Percentiles rank a stretch among this genome's conserved stretches.
phyloP scores from a whole-genome alignment of 2,329 filamentous ascomycete genomes.

The Cyphellophora attinorum region DNA sequence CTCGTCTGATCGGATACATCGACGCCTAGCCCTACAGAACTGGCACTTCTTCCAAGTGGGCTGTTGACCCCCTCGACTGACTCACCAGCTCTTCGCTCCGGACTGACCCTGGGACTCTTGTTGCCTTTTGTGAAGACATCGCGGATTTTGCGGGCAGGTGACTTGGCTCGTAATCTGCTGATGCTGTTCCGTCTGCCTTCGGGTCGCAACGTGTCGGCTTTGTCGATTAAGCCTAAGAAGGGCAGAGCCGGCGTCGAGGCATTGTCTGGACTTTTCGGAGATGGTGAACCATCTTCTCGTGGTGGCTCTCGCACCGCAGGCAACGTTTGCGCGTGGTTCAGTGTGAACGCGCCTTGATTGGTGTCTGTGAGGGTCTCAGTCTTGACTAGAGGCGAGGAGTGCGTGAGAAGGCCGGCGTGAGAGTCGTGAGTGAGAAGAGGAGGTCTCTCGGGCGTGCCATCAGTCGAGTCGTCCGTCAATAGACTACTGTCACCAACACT shows the following conservation, averaged over 20 bases:
- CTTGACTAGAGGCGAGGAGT: slow-evolving; percentile 59
- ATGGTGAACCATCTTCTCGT: slow-evolving; percentile 5
- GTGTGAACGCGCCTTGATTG: slow-evolving; percentile 22
- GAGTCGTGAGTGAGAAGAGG: slow-evolving; percentile 50
- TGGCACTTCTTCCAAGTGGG: slow-evolving; percentile 22
- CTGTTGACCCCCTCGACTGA: slow-evolving; percentile 5
- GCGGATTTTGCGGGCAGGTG: slow-evolving; percentile 61
- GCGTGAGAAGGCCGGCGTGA: slow-evolving; percentile 58
- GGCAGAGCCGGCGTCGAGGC: too few species aligned
- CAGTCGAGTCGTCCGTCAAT: slow-evolving; percentile 15
- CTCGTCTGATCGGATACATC: background rate
- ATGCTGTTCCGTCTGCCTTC: slow-evolving; percentile 21
- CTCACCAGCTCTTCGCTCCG: slow-evolving; percentile 27
- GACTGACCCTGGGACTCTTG: slow-evolving; percentile 41
- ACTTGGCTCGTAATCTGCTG: slow-evolving; percentile 47
- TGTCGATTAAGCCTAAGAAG: too few species aligned
- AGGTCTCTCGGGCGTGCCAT: slow-evolving; percentile 22
- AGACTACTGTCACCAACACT: slow-evolving; percentile 13
- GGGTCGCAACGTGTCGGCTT: slow-evolving; percentile 24
- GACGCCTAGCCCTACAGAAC: slow-evolving; percentile 7
- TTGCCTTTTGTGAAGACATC: slow-evolving; percentile 56
- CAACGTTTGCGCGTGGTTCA: slow-evolving; percentile 4
- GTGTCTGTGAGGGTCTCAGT: slow-evolving; percentile 33
- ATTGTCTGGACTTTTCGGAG: slow-evolving; percentile 9
- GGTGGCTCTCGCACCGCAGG: slow-evolving; percentile 12